Percentiles rank a stretch among this genome's conserved stretches.
Conservation (phyloP, 129 eudicot species). For the Glebionis coronaria region DNA sequence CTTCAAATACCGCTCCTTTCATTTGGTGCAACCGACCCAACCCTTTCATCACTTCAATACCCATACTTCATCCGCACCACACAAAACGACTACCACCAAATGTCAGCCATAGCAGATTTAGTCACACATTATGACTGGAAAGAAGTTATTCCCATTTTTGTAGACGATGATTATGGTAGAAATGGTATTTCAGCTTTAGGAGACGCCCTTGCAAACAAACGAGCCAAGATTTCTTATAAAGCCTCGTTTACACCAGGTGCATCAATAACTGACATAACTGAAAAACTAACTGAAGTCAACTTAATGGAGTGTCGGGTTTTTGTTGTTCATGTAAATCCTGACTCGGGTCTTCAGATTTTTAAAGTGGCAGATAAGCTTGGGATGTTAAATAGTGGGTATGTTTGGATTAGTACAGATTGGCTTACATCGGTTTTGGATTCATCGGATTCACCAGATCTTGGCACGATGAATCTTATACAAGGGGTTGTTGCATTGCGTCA, state of each 20-base stretch:
- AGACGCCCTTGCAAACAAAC: conserved; percentile 75
- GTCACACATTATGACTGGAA: conserved; percentile 66
- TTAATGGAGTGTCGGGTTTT: conserved; percentile 79
- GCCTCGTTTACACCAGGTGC: conserved; percentile 76
- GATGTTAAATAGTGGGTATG: conserved; percentile 71
- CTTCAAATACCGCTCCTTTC: conserved; percentile 87
- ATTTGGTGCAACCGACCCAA: conserved; percentile 90
- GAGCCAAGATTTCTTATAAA: conserved; percentile 69
- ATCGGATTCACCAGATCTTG: conserved; percentile 40
- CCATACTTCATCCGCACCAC: conserved; percentile 83
- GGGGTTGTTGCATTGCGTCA: conserved; percentile 82
- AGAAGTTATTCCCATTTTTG: conserved; percentile 74
- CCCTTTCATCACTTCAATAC: conserved; percentile 78
- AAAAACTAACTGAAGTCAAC: conserved; percentile 54
- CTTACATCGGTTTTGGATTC: conserved; percentile 74
- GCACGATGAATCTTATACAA: conserved; percentile 52
- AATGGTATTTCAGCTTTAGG: conserved; percentile 68
- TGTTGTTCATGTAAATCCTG: conserved; percentile 91
- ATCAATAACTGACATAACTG: conserved; percentile 36
- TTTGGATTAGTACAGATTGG: conserved; percentile 97
- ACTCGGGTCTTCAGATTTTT: conserved; percentile 66
- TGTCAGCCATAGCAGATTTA: conserved; percentile 78
- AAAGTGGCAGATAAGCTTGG: conserved; percentile 63
- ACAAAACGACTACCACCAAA: conserved; percentile 73
- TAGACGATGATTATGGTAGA: conserved; percentile 90